Evolutionary conservation across 2,329 filamentous ascomycete species (phyloP).

Genomic region (Trichoderma koningiopsis): DNA sequence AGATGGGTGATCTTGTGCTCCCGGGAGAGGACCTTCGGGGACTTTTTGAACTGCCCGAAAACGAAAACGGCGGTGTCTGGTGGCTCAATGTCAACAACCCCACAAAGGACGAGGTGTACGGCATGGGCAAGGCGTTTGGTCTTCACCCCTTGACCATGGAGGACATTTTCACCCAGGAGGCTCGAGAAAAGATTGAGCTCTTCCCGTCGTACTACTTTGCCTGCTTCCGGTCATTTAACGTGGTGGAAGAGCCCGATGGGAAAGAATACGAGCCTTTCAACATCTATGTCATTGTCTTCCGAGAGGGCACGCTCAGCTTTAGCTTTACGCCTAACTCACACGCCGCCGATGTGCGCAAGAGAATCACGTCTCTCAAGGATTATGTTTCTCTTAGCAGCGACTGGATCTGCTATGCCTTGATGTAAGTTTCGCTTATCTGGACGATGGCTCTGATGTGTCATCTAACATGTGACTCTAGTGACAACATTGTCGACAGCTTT

Average conservation of each 20-base stretch:
- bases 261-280: constrained; percentile 93
- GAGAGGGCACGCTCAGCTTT: constrained; percentile 92
- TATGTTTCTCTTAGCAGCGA: constrained; percentile 94
- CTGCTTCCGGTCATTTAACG: constrained; percentile 89
- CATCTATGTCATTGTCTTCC: constrained; percentile 95
- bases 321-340: constrained; percentile 88
- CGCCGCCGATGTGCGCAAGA: constrained; percentile 82
- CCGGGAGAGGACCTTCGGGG: constrained; percentile 88
- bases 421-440: constrained; percentile 58
- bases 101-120: constrained; percentile 82
- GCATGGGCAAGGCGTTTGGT: constrained; percentile 90
- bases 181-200: constrained; percentile 96
- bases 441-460: not conserved
- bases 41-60: constrained; percentile 71
- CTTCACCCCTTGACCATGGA: constrained; percentile 95
- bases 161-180: constrained; percentile 93
- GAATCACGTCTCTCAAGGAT: constrained; percentile 90
- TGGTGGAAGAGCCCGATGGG: constrained; percentile 74
- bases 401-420: constrained; percentile 98
- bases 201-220: constrained; percentile 99
- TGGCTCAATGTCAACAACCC: constrained; percentile 95
- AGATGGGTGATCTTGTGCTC: constrained; percentile 83
- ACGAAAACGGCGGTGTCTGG: constrained; percentile 81
- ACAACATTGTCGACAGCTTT: constrained; percentile 97
- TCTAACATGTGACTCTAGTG: constrained; percentile 42